Evolutionary conservation across 495 filamentous ascomycete genomes (phyloP), one percentile per base, ranked within the genome.

Genomic region (Penicillium cataractarum): DNA sequence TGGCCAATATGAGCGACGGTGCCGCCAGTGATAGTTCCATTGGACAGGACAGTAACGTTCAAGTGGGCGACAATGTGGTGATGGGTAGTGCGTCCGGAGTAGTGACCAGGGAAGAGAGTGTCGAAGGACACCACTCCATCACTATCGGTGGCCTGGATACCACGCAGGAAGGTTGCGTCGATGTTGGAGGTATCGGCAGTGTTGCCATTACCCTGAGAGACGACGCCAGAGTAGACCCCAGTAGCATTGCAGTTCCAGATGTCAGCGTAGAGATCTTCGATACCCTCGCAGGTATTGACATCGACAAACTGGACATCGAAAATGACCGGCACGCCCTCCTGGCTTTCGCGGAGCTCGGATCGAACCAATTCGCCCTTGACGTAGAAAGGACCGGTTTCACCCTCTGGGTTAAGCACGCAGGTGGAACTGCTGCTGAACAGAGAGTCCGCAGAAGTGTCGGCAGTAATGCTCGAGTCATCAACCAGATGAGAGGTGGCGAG

Each of bases 1-100:
- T 87, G 84, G 19, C 84, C 83, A 59, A 85, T 76, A 68, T 88
- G 83, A 4, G 78, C 65, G 1, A 82, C 79, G 6, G 66, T 65
- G 17, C 80, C 82, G 48, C 77, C 79, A 21, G 64, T 74, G 55
- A 80, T 64, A 6, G 79, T 83, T 57, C 72, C 71, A 68, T 84
- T 85, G 22, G 67, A 54, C 33, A 70, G 56, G 15, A 79, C 60
- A 0, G 65, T 76, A 3, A 73, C 75, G 58, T 79, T 74, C 42
- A 71, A 31, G 68, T 83, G 81, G 3, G 74, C 74, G 32, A 81
- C 69, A 29, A 78, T 19, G 61, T 82, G 80, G 48, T 74, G 71
- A 62, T 82, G 79, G 6, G 68, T 72, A 0, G 80, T 66, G 17
- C 81, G 78, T 15, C 78, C 78, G 8, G 27, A 54, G 67, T 83